Percentiles rank a stretch among this genome's conserved stretches.
phyloP scores from a whole-genome alignment of 441 rosid species.

The Adansonia madagascariensis region DNA sequence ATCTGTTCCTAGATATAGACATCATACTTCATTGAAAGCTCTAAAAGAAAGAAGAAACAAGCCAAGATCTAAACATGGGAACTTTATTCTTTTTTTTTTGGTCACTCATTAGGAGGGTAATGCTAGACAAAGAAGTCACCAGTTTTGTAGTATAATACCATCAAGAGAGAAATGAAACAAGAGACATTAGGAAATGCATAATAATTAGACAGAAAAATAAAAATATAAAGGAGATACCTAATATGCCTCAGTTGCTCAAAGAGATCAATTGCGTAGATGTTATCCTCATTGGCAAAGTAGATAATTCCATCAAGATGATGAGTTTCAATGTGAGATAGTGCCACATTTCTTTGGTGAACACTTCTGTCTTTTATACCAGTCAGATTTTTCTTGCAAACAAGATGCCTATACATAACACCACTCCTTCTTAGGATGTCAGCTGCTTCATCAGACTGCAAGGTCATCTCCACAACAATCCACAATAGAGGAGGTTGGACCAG shows the following conservation, averaged over 20 bases:
- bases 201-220: not conserved
- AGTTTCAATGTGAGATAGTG: conserved; percentile 61
- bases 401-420: conserved; percentile 66
- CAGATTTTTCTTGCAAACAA: conserved; percentile 54
- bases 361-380: conserved; percentile 51
- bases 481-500: conserved; percentile 56
- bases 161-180: not conserved
- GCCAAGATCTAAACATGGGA: not conserved
- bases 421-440: conserved; percentile 57
- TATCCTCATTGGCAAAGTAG: conserved; percentile 55
- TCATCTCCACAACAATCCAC: conserved; percentile 74
- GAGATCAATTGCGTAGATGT: conserved; percentile 47
- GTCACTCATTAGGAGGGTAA: not conserved
- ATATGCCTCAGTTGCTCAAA: conserved; percentile 63
- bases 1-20: not conserved
- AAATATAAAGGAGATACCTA: conserved; percentile 42
- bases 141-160: not conserved
- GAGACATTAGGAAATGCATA: not conserved
- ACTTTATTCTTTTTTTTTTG: not conserved
- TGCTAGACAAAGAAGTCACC: not conserved
- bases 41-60: not conserved
- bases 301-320: conserved; percentile 67
- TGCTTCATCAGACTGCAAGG: conserved; percentile 58
- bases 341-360: conserved; percentile 62
- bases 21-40: not conserved